A percentile compares a stretch with the other conserved stretches of the same genome.
Conservation (phyloP, 2,329 filamentous ascomycete species). For the Trichophyton mentagrophytes region DNA sequence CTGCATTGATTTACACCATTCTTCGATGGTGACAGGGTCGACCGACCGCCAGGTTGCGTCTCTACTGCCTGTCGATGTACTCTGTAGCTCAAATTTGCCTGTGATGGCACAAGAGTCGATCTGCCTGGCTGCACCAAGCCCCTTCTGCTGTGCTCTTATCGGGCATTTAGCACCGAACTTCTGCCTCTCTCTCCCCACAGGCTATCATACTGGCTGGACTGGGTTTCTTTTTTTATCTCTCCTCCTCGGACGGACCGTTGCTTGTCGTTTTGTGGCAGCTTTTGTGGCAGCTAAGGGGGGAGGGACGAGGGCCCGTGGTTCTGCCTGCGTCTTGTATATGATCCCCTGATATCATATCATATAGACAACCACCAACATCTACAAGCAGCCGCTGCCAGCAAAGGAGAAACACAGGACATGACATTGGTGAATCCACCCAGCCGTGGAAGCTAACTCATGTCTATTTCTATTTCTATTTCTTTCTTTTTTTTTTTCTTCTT, state of each 20-base stretch:
- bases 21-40: neutral
- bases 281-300: neutral
- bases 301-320: too few species aligned
- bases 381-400: too few species aligned
- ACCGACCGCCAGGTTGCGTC: neutral
- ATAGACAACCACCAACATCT: too few species aligned
- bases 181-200: too few species aligned
- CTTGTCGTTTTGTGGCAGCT: neutral
- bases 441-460: neutral
- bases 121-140: neutral
- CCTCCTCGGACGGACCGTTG: neutral
- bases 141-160: neutral
- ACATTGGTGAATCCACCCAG: neutral
- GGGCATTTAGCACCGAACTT: constrained; percentile 3
- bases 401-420: too few species aligned
- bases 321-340: too few species aligned
- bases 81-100: too few species aligned
- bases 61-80: too few species aligned
- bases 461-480: neutral
- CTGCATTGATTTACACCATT: neutral
- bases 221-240: constrained; percentile 3
- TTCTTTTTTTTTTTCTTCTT: neutral
- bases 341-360: too few species aligned
- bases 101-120: neutral
- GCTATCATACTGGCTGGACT: too few species aligned